Conservation (phyloP, 164 flowering plant species). For the Chimonanthus salicifolius region DNA sequence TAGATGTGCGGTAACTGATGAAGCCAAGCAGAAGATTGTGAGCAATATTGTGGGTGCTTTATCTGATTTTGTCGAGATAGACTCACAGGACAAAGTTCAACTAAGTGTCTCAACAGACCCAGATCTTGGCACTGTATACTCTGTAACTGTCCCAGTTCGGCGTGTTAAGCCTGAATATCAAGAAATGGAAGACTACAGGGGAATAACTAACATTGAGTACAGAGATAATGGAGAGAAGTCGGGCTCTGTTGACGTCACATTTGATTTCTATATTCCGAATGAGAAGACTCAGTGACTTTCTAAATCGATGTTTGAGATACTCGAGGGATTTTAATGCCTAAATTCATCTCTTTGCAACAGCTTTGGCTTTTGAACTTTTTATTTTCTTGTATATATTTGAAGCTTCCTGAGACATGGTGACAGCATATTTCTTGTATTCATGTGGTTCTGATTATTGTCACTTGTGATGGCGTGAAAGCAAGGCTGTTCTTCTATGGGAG, state of each 20-base stretch:
- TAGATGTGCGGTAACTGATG: constrained; percentile 92
- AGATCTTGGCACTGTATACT: constrained; percentile 84
- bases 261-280: constrained; percentile 79
- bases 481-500: no score
- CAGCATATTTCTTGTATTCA: background rate
- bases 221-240: constrained; percentile 68
- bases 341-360: background rate
- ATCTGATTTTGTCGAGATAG: constrained; percentile 95
- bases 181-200: constrained; percentile 47
- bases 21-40: constrained; percentile 85
- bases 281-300: constrained; percentile 20
- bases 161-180: constrained; percentile 84
- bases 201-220: constrained; percentile 67
- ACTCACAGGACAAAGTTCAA: constrained; percentile 90
- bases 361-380: background rate
- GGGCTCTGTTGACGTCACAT: constrained; percentile 83
- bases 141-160: constrained; percentile 89
- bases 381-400: background rate
- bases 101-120: constrained; percentile 79
- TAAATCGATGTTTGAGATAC: background rate
- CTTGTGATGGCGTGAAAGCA: background rate
- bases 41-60: constrained; percentile 69
- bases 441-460: background rate
- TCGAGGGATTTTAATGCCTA: background rate
- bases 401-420: background rate